Evolutionary conservation across 805 yeast species (phyloP), one percentile per base, ranked within the genome.

Genomic region (Wickerhamomyces alni): DNA sequence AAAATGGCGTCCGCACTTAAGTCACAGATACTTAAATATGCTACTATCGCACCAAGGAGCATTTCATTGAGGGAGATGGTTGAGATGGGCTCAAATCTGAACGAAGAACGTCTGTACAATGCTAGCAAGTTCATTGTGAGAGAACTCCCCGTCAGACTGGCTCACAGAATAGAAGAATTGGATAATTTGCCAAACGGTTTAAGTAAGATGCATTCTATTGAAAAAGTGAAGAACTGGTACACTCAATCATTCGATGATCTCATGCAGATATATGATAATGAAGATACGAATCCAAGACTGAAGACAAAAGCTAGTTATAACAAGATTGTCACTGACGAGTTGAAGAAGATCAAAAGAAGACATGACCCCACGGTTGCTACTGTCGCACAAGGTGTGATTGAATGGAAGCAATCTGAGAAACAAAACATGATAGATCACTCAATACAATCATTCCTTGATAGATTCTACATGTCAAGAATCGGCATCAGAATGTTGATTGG

Each of bases 361-460:
- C 96, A 87, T 59, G 96, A 88, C 60, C 95, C 95, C 8, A 89
- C 95, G 0, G 96, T 88, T 15, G 81, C 94, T 13, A 87, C 96
- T 0, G 81, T 88, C 54, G 95, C 95, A 1, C 87, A 86, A 48
- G 96, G 96, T 27, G 95, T 88, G 8, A 82, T 82, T 52, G 94
- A 87, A 58, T 88, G 96, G 94, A 87, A 87, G 54, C 70, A 69
- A 19, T 57, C 70, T 10, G 55, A 58, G 18, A 66, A 66, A 30
- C 57, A 65, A 61, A 58, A 67, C 57, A 66, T 73, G 24, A 80
- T 84, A 30, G 86, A 84, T 54, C 72, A 79, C 38, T 76, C 86
- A 11, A 78, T 88, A 27, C 95, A 88, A 61, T 72, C 78, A 13
- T 87, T 88, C 55, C 66, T 87, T 46, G 96, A 88, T 63, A 62